Evolutionary conservation across 257 asterid genomes (phyloP), one percentile per base, ranked within the genome.

Genomic region (Henckelia pumila): DNA sequence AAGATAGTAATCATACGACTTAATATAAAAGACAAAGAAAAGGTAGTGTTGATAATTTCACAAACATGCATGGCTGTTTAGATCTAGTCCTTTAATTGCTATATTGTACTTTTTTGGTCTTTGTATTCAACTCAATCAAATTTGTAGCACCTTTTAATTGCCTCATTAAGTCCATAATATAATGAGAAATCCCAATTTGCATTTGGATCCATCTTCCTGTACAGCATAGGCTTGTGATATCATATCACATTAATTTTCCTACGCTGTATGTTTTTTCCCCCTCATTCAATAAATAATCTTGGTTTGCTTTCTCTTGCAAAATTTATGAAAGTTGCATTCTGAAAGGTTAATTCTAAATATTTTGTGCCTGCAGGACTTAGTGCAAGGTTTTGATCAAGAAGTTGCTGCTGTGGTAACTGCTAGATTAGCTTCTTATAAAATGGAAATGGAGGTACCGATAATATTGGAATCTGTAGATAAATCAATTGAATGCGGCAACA

Each of bases 361-460:
- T 57, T 68, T 50, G 20, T 63, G 47, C 64, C 28, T 75, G 75
- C 94, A 93, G 96, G 98, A 86, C 68, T 77, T 94, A 69, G 82
- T 88, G 78, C 96, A 85, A 74, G 99, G 99, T 76, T 94, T 94
- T 80, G 99, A 94, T 80, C 97, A 94, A 78, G 99, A 94, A 78
- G 86, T 82, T 74, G 97, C 97, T 81, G 95, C 99, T 29, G 99
- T 94, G 20, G 95, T 85, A 21, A 74, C 91, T 84, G 97, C 95
- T 75, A 91, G 99, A 84, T 80, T 85, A 57, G 93, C 90, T 72
- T 94, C 99, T 67, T 76, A 86, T 79, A 94, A 94, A 81, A 94
- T 94, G 99, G 99, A 91, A 76, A 77, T 68, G 71, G 99, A 94
- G 99, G 99, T 94, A 88, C 0, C 10, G 19, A 52, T 16, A 30